phyloP scores from a whole-genome alignment of 1,284 basidiomycete species.

The Veloboletus limbatus region DNA sequence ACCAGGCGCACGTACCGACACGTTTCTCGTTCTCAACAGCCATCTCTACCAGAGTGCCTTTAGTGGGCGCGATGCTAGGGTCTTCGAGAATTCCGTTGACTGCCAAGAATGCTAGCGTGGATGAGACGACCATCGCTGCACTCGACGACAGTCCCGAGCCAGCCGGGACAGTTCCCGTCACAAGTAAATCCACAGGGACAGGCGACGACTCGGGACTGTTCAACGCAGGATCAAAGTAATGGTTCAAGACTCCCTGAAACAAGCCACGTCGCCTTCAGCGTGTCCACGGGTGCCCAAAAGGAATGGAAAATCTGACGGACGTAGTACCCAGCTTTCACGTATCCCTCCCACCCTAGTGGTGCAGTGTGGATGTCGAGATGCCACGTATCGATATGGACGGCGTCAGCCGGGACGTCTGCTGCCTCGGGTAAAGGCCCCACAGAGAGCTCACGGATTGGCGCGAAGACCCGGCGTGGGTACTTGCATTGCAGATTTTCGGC shows the following conservation, averaged over 20 bases:
- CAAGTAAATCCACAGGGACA: constrained; percentile 63
- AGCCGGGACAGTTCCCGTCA: constrained; percentile 77
- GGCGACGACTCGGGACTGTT: constrained; percentile 36
- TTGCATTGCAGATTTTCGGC: constrained; percentile 66
- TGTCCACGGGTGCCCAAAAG: not conserved
- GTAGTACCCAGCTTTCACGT: constrained; percentile 81
- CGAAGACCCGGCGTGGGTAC: constrained; percentile 57
- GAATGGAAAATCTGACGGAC: constrained; percentile 36
- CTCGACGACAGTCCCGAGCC: constrained; percentile 83
- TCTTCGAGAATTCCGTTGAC: constrained; percentile 64
- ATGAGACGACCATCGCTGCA: constrained; percentile 83
- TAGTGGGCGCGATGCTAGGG: constrained; percentile 37
- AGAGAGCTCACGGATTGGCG: constrained; percentile 41
- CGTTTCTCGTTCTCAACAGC: constrained; percentile 81
- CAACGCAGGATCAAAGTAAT: constrained; percentile 48
- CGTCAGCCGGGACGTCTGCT: constrained; percentile 32
- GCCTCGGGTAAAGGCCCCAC: constrained; percentile 24
- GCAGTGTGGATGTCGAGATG: constrained; percentile 70
- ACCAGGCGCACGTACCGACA: constrained; percentile 50
- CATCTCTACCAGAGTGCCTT: constrained; percentile 73
- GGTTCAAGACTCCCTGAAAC: constrained; percentile 66
- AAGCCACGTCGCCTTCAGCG: no score
- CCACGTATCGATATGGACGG: constrained; percentile 55
- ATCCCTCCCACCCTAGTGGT: constrained; percentile 80
- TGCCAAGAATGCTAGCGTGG: constrained; percentile 73